Evolutionary conservation across 2,329 filamentous ascomycete genomes (phyloP).

Genomic region (Neonectria punicea): DNA sequence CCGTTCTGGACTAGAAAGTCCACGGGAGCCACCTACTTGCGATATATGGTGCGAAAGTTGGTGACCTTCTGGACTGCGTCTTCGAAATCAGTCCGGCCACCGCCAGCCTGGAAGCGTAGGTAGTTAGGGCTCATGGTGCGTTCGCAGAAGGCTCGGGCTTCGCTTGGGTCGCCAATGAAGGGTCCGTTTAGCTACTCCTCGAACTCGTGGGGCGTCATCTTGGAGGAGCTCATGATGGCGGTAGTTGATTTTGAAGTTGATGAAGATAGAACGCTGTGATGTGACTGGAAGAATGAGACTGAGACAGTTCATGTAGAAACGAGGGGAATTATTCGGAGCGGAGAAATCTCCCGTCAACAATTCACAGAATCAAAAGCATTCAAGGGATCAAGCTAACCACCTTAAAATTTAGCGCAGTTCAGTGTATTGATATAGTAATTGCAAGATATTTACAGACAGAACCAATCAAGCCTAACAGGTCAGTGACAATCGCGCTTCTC

Average conservation of each 20-base stretch:
- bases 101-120: not conserved
- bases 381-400: too few relatives aligned
- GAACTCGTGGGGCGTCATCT: not conserved
- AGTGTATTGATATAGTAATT: not conserved
- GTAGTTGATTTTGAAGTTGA: not conserved
- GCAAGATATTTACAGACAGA: not conserved
- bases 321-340: too few relatives aligned
- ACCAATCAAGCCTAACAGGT: not conserved
- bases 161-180: not conserved
- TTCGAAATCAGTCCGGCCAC: not conserved
- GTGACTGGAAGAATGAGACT: too few relatives aligned
- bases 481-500: conserved; percentile 15
- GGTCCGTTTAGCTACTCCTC: not conserved
- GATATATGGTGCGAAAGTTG: not conserved
- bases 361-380: too few relatives aligned
- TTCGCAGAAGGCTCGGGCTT: not conserved
- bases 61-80: not conserved
- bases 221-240: not conserved
- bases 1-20: not conserved
- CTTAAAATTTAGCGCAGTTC: not conserved
- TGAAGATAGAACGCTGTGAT: too few relatives aligned
- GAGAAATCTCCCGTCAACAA: too few relatives aligned
- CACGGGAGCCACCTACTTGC: not conserved
- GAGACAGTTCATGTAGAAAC: too few relatives aligned
- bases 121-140: not conserved